Base-by-base conservation (phyloP, 148 eudicot genomes). In the Selenicereus undatus region DNA sequence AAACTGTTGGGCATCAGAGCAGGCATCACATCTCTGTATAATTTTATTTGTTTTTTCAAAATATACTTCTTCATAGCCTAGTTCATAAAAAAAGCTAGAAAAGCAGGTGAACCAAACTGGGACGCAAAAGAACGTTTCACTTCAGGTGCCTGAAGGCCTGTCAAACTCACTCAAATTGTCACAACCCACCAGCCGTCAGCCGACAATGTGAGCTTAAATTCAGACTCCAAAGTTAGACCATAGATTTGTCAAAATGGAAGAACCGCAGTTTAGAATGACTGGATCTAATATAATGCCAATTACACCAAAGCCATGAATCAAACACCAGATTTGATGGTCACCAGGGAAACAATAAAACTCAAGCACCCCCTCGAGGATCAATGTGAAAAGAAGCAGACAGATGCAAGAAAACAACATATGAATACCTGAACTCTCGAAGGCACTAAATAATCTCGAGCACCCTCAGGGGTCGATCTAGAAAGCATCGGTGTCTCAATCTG, bases 401-500 rank as follows among this genome's bases (percentile, higher is more conserved):
- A 43, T 6, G 75, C 48, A 52, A 17, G 65, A 71, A 56, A n/a
- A 45, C 9, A 56, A 42, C 77, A 74, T 22, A 80, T 91, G 52
- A 66, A 69, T 91, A 96, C 99, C 99, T 96, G 99, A 85, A 96
- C 89, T 89, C 99, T 91, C 76, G 98, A 96, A 78, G 99, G 99
- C 79, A 96, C 99, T 86, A 96, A 85, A 91, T 91, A 96, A 90
- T 96, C 99, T 50, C 99, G 93, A 82, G 99, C 99, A 85, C 99
- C 99, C 88, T 96, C 99, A 70, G 99, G 99, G 83, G 98, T 96
- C 43, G 99, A 96, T 83, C 97, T 92, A 82, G 93, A 92, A 65
- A 96, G 98, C 85, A 96, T 88, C 86, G 99, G 99, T 77, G 99
- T 96, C 93, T 96, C 99, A 84, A 96, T 93, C 99, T 93, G 93